Evolutionary conservation across 2,329 filamentous ascomycete genomes (phyloP), one percentile per base, ranked within the genome.

Genomic region (Fusarium mexicanum): DNA sequence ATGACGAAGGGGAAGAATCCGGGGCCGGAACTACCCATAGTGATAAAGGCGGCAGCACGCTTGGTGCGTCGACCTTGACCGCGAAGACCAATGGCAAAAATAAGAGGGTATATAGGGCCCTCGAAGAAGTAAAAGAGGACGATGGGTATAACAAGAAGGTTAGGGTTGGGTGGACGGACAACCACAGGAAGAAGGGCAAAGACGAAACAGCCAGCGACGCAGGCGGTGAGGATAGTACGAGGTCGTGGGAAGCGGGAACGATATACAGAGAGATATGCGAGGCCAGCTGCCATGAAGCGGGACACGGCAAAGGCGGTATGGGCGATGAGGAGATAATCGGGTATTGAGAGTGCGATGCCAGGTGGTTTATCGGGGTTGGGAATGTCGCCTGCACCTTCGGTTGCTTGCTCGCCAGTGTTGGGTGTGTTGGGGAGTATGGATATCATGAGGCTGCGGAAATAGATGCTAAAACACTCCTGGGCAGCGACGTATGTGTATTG

Each of bases 21-120:
- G 17, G 93, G 92, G 5, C 93, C 93, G 3, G 89, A 91, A 3
- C 91, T 92, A 57, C 91, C 93, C 80, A 92, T 94, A 4, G 95
- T 93, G 73, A 97, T 91, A 81, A 90, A 93, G 4, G 92, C 92
- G 0, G 92, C 92, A 1, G 92, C 94, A 54, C 92, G 88, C 83
- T 97, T 97, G 8, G 93, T 95, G 73, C 94, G 88, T n/a, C 89
- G 88, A 1, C 94, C 94, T 57, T 97, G 89, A 2, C 94, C 94
- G 6, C 94, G 90, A 67, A 97, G 91, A 7, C 92, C 93, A 18
- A 96, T 87, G 8, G 93, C 91, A 75, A 95, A 94, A 68, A 96
- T 91, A 4, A 95, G 91, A 0, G 95, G 94, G 86, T 94, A 97
- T 76, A 94, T 90, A 59, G 94, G 94, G 0, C 92, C 93, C 81